phyloP scores from a whole-genome alignment of 23 red algal species.

The Gracilaria domingensis region DNA sequence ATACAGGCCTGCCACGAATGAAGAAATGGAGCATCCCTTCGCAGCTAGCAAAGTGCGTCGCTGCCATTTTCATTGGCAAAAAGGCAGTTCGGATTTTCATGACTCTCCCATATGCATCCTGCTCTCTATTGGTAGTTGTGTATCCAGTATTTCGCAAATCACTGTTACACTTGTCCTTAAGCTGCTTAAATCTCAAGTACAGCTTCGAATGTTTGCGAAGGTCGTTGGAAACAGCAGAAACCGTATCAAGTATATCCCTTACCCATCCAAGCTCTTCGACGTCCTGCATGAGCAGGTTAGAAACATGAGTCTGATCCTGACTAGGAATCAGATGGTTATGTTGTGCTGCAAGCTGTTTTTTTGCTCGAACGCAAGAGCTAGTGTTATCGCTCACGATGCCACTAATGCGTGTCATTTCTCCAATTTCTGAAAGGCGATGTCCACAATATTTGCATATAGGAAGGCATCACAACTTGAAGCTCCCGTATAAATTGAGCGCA shows the following conservation, averaged over 20 bases:
- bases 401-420: neutral
- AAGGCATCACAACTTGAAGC: neutral
- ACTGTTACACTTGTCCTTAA: neutral
- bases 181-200: neutral
- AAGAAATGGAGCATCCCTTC: neutral
- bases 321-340: neutral
- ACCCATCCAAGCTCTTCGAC: neutral
- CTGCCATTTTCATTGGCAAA: neutral
- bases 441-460: neutral
- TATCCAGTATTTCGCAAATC: neutral
- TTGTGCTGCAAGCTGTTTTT: neutral
- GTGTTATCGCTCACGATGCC: neutral
- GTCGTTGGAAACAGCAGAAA: neutral
- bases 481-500: conserved; percentile 8
- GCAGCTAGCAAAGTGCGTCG: neutral
- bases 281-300: neutral
- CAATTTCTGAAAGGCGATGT: neutral
- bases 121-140: neutral
- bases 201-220: neutral
- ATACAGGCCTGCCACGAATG: neutral
- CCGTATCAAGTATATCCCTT: neutral
- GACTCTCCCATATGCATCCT: neutral
- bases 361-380: neutral
- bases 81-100: neutral
- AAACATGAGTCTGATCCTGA: conserved; percentile 32